Percentiles rank a stretch among this genome's conserved stretches.
phyloP scores from a whole-genome alignment of 768 basidiomycete species.

The Boletus rufocinnamomeus region DNA sequence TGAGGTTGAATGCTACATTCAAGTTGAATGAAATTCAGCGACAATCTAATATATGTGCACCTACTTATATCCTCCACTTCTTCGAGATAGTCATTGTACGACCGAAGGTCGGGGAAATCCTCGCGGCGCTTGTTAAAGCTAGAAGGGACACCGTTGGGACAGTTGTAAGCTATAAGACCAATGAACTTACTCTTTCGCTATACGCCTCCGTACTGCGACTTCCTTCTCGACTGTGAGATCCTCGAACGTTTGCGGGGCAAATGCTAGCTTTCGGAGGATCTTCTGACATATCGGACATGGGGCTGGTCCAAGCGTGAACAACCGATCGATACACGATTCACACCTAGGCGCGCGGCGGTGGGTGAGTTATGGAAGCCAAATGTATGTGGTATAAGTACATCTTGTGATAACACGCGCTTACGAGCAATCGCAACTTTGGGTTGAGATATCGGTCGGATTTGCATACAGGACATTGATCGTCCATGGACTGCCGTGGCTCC shows the following conservation, averaged over 20 bases:
- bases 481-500: constrained; percentile 59
- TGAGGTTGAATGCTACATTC: constrained; percentile 85
- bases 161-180: not conserved
- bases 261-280: constrained; percentile 88
- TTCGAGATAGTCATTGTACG: constrained; percentile 95
- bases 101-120: constrained; percentile 77
- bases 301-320: constrained; percentile 94
- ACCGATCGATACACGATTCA: constrained; percentile 95
- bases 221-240: constrained; percentile 93
- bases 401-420: constrained; percentile 98
- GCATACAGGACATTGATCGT: constrained; percentile 96
- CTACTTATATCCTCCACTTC: constrained; percentile 89
- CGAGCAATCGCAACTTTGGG: constrained; percentile 88
- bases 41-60: constrained; percentile 20
- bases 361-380: constrained; percentile 12
- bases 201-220: constrained; percentile 81
- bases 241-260: constrained; percentile 93
- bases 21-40: not conserved
- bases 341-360: constrained; percentile 62
- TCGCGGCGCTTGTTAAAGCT: constrained; percentile 95
- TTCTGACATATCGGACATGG: constrained; percentile 94
- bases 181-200: constrained; percentile 78
- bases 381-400: constrained; percentile 56
- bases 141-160: constrained; percentile 6
- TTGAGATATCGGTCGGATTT: constrained; percentile 96